phyloP scores from a whole-genome alignment of 2,329 filamentous ascomycete species.

The Blastomyces emzantsi region DNA sequence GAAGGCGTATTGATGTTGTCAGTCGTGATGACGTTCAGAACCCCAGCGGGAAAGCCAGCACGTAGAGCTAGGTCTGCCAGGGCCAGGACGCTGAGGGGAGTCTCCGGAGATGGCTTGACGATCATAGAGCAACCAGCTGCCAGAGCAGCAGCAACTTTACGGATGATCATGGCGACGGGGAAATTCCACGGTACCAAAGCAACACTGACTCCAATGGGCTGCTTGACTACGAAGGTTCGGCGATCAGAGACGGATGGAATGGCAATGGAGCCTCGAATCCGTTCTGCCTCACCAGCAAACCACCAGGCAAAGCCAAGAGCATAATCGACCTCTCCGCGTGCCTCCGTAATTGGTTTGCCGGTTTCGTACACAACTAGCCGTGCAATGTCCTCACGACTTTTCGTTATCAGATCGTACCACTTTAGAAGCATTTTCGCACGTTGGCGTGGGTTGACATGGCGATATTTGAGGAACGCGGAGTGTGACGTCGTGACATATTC shows the following conservation, averaged over 20 bases:
- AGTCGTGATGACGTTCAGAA: constrained; percentile 72
- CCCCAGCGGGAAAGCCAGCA: constrained; percentile 26
- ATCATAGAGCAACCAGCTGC: constrained; percentile 19
- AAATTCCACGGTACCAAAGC: not conserved
- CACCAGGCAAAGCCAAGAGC: not conserved
- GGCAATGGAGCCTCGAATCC: not conserved
- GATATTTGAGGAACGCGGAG: not conserved
- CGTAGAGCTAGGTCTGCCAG: constrained; percentile 15
- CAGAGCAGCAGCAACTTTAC: constrained; percentile 23
- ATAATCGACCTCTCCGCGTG: not conserved
- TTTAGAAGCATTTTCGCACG: not conserved
- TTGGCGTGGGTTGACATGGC: not conserved
- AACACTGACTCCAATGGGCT: not conserved
- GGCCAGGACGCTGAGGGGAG: constrained; percentile 72
- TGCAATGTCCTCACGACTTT: not conserved
- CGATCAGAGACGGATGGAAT: not conserved
- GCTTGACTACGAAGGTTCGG: not conserved
- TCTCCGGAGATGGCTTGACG: constrained; percentile 61
- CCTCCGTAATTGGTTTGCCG: not conserved
- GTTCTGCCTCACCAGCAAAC: not conserved
- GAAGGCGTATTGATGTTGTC: constrained; percentile 52
- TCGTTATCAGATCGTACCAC: not conserved
- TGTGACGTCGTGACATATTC: not conserved
- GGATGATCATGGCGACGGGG: constrained; percentile 7
- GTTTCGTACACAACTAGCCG: not conserved